These are phyloP conservation scores for Sclerotinia spermophila DNA, from an alignment of 2,329 filamentous ascomycete species.

Conservation along the genomic window DNA sequence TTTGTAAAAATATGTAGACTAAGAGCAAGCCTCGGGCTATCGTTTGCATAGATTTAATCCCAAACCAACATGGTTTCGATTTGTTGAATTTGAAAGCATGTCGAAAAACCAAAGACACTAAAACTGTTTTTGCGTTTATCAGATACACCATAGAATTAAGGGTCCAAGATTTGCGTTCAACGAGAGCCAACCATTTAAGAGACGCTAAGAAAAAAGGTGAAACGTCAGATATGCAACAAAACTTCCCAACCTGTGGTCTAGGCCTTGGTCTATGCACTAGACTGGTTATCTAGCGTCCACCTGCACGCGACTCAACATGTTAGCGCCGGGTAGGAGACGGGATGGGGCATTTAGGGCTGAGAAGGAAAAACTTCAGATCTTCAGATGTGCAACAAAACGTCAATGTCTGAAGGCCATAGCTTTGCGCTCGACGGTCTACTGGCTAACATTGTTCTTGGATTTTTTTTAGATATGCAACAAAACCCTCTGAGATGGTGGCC, in stretches of 20 bases:
- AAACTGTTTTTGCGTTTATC: background rate
- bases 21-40: background rate
- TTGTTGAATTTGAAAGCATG: background rate
- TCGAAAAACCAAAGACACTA: background rate
- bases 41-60: background rate
- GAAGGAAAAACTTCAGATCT: background rate
- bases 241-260: background rate
- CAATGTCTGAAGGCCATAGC: background rate
- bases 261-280: background rate
- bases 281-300: background rate
- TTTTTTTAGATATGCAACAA: background rate
- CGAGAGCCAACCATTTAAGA: background rate
- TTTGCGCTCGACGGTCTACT: background rate
- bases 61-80: background rate
- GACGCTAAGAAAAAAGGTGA: background rate
- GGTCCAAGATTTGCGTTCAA: background rate
- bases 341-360: too few relatives aligned
- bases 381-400: background rate
- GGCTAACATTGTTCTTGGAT: background rate
- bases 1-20: background rate
- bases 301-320: background rate
- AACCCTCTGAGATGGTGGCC: background rate
- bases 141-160: background rate
- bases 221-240: conserved; percentile 2
- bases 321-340: background rate